These are phyloP conservation scores for Hypoxylon sp. DNA, from an alignment of 2,329 filamentous ascomycete genomes.

Conservation along the genomic window DNA sequence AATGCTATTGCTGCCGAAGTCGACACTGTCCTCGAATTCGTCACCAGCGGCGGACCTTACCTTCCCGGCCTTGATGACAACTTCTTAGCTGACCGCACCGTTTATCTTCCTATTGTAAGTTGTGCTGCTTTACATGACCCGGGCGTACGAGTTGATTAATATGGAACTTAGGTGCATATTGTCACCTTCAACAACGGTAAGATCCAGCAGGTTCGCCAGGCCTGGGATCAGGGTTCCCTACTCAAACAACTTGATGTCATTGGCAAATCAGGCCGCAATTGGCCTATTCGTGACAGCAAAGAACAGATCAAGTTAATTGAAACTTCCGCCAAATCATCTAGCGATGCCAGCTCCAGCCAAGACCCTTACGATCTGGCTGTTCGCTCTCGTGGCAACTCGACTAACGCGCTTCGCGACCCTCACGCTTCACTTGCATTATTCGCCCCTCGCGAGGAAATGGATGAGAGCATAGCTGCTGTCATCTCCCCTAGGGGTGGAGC, in stretches of 20 bases:
- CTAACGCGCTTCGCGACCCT: constrained; percentile 71
- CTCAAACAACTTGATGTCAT: constrained; percentile 96
- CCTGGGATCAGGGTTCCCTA: constrained; percentile 95
- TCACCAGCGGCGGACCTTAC: constrained; percentile 85
- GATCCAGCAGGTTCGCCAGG: constrained; percentile 88
- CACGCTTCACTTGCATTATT: constrained; percentile 84
- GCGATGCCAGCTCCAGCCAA: constrained; percentile 55
- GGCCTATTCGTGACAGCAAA: constrained; percentile 91
- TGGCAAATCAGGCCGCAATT: constrained; percentile 89
- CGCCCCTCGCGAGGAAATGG: constrained; percentile 75
- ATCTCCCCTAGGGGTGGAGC: constrained; percentile 74
- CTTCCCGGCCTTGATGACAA: constrained; percentile 94
- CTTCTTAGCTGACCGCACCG: constrained; percentile 86
- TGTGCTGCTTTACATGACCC: constrained; percentile 3
- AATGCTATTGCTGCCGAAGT: constrained; percentile 82
- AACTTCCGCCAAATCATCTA: constrained; percentile 68
- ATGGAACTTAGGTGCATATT: constrained; percentile 79
- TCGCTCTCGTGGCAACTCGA: constrained; percentile 68
- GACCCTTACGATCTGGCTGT: constrained; percentile 57
- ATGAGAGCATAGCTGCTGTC: constrained; percentile 65
- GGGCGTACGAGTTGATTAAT: constrained; percentile 13
- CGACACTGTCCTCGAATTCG: constrained; percentile 86
- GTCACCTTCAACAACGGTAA: constrained; percentile 87
- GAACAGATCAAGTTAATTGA: constrained; percentile 86
- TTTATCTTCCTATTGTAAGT: constrained; percentile 85